Evolutionary conservation across 73 alveolate genomes (phyloP).

Genomic region (Paramecium pentaurelia): DNA sequence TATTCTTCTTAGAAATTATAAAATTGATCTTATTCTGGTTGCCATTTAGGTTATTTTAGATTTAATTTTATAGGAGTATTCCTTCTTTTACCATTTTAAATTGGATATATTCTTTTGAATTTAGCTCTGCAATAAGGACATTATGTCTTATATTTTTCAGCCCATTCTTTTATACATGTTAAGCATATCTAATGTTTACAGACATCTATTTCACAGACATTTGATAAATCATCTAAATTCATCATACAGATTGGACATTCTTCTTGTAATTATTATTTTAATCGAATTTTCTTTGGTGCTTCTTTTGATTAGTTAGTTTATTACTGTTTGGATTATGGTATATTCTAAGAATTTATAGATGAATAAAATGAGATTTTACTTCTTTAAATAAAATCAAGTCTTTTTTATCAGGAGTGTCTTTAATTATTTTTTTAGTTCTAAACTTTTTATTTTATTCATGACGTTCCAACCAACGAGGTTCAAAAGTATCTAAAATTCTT

Average conservation of each 20-base stretch:
- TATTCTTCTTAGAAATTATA: not conserved
- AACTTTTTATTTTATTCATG: not conserved
- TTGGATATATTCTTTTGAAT: not conserved
- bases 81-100: not conserved
- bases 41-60: not conserved
- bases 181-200: not conserved
- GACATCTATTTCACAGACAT: not conserved
- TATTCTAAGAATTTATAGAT: not conserved
- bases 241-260: not conserved
- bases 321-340: not conserved
- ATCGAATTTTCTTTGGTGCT: not conserved
- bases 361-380: not conserved
- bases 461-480: not conserved
- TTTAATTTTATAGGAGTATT: not conserved
- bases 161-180: not conserved
- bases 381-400: not conserved
- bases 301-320: not conserved
- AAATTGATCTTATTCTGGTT: not conserved
- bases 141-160: not conserved
- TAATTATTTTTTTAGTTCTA: not conserved
- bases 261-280: not conserved
- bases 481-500: not conserved
- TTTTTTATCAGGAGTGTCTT: not conserved
- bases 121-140: slow-evolving; percentile 22
- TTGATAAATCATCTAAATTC: not conserved